Conservation (phyloP, 2,329 filamentous ascomycete genomes). For the Talaromyces sp. region DNA sequence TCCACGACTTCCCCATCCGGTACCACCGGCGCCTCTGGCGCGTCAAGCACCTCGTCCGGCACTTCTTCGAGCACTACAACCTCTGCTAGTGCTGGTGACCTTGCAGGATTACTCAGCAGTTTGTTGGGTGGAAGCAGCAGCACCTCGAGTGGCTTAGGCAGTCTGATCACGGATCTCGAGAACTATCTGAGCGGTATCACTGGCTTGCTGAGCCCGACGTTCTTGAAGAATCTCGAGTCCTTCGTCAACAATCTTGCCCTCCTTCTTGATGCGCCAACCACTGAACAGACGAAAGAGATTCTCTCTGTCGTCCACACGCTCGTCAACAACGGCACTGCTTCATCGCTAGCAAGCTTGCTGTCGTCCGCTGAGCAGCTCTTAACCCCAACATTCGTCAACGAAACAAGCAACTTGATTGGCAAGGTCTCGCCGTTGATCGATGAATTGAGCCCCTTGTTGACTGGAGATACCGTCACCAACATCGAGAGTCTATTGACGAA, state of each 20-base stretch:
- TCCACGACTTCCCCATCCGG: conserved; percentile 1
- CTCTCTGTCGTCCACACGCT: conserved; percentile 11
- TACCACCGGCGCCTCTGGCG: not conserved
- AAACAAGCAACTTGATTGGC: conserved; percentile 23
- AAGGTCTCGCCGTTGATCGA: conserved; percentile 16
- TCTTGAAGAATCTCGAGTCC: conserved; percentile 31
- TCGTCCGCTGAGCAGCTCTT: conserved; percentile 14
- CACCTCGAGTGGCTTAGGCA: conserved; percentile 5
- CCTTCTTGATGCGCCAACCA: conserved; percentile 32
- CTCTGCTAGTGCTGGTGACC: conserved; percentile 13
- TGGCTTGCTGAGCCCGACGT: conserved; percentile 29
- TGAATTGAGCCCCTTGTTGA: conserved; percentile 25
- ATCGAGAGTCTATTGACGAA: conserved; percentile 22
- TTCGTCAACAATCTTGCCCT: conserved; percentile 35
- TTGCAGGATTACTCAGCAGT: conserved; percentile 4
- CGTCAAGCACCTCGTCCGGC: conserved; percentile 1
- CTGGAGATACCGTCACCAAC: conserved; percentile 25
- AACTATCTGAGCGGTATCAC: conserved; percentile 19
- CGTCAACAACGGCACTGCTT: conserved; percentile 15
- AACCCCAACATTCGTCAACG: conserved; percentile 18
- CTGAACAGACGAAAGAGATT: conserved; percentile 27
- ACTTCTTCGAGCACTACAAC: not conserved
- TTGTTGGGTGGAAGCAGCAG: conserved; percentile 12
- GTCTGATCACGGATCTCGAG: conserved; percentile 17
- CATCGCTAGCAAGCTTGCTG: conserved; percentile 5